These are phyloP conservation scores for Pseudogymnoascus sp. DNA, from an alignment of 2,329 filamentous ascomycete species.

Conservation along the genomic window DNA sequence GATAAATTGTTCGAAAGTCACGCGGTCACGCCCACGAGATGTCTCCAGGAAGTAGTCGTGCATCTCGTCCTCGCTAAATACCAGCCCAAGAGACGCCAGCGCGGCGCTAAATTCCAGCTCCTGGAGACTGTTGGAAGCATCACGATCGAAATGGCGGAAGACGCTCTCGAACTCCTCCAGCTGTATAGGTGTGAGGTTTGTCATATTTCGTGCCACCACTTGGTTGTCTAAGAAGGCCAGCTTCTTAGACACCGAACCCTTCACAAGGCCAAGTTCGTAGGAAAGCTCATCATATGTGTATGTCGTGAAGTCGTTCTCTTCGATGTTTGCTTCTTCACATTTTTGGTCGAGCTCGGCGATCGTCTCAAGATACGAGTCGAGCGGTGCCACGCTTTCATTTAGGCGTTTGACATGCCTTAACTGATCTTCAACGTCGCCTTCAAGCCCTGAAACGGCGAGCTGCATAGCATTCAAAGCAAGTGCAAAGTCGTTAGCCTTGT, in stretches of 20 bases:
- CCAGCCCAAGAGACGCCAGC: slow-evolving; percentile 85
- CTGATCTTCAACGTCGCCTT: slow-evolving; percentile 95
- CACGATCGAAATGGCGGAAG: slow-evolving; percentile 94
- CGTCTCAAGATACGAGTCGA: slow-evolving; percentile 85
- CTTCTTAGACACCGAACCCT: slow-evolving; percentile 90
- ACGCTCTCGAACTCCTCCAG: slow-evolving; percentile 98
- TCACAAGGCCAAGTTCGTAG: slow-evolving; percentile 88
- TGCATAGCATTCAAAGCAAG: slow-evolving; percentile 92
- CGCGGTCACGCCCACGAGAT: slow-evolving; percentile 68
- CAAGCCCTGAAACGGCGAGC: slow-evolving; percentile 88
- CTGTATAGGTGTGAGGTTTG: slow-evolving; percentile 95
- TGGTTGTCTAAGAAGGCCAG: slow-evolving; percentile 95
- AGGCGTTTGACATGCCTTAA: slow-evolving; percentile 78
- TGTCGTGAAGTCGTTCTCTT: slow-evolving; percentile 99
- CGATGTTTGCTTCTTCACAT: slow-evolving; percentile 93
- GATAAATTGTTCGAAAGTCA: slow-evolving; percentile 98
- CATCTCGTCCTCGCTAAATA: slow-evolving; percentile 98
- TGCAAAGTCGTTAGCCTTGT: slow-evolving; percentile 98
- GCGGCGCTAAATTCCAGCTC: slow-evolving; percentile 96
- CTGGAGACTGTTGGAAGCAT: slow-evolving; percentile 79
- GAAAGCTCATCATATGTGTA: slow-evolving; percentile 95
- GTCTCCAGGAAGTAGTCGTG: slow-evolving; percentile 88
- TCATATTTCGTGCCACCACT: slow-evolving; percentile 97
- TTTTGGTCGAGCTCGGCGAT: slow-evolving; percentile 81
- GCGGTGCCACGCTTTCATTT: slow-evolving; percentile 74